These are phyloP conservation scores for Furcasterigmium furcatum DNA, from an alignment of 2,329 filamentous ascomycete species.

Conservation along the genomic window DNA sequence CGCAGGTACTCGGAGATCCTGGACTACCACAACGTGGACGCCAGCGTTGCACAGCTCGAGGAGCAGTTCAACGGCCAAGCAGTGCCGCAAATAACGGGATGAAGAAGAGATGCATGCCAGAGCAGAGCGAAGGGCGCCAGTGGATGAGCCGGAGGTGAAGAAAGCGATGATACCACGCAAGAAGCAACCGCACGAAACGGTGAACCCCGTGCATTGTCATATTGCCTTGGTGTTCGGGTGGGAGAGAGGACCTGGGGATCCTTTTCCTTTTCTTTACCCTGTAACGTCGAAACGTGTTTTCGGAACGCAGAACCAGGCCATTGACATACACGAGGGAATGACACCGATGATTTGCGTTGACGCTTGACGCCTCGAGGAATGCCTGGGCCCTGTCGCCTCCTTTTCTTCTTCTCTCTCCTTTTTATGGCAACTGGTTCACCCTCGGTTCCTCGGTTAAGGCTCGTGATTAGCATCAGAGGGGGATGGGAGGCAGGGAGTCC, in stretches of 20 bases:
- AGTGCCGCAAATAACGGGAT: background rate
- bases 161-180: constrained; percentile 14
- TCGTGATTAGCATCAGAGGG: too few species aligned
- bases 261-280: constrained; percentile 4
- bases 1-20: constrained; percentile 97
- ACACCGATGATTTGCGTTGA: too few species aligned
- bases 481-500: too few species aligned
- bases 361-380: too few species aligned
- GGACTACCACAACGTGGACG: constrained; percentile 94
- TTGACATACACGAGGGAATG: background rate
- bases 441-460: too few species aligned
- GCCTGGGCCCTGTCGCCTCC: too few species aligned
- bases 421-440: too few species aligned
- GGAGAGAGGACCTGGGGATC: background rate
- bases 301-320: background rate
- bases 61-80: constrained; percentile 33
- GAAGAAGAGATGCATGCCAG: constrained; percentile 14
- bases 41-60: constrained; percentile 26
- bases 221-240: constrained; percentile 12
- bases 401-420: too few species aligned
- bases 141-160: background rate
- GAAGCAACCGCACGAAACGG: constrained; percentile 6
- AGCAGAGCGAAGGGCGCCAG: background rate
- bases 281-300: constrained; percentile 10
- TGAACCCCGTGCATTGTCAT: constrained; percentile 12